Evolutionary conservation across 352 stramenopile species (phyloP).

Genomic region (Globisporangium emineosum): DNA sequence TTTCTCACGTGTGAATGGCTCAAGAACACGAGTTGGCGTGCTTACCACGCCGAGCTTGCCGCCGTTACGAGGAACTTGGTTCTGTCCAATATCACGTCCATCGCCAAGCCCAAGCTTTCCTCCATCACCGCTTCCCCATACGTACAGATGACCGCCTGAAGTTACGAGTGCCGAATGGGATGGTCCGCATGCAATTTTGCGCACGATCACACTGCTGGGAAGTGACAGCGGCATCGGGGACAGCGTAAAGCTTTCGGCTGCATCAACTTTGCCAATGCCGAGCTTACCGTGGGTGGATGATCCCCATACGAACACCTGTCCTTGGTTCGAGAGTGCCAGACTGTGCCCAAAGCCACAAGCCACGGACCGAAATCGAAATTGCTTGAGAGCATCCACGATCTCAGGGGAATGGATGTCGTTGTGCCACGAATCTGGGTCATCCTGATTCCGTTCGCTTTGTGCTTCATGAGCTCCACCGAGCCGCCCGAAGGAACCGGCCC

Average conservation of each 20-base stretch:
- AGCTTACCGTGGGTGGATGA: conserved; percentile 74
- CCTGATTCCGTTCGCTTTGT: conserved; percentile 8
- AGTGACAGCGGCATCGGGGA: conserved; percentile 36
- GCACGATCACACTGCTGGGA: conserved; percentile 28
- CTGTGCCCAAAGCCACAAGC: conserved; percentile 71
- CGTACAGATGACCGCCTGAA: conserved; percentile 49
- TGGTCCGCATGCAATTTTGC: conserved; percentile 70
- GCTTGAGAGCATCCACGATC: conserved; percentile 33
- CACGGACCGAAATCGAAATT: conserved; percentile 51
- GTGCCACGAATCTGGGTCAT: conserved; percentile 51
- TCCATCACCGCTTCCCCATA: conserved; percentile 73
- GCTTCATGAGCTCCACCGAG: conserved; percentile 36
- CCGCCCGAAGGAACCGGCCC: conserved; percentile 63
- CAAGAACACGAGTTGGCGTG: conserved; percentile 34
- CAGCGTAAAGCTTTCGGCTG: conserved; percentile 65
- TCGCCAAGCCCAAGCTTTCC: conserved; percentile 73
- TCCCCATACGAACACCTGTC: conserved; percentile 73
- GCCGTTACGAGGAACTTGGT: conserved; percentile 56
- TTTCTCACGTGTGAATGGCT: conserved; percentile 37
- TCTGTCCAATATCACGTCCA: conserved; percentile 50
- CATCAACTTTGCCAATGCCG: conserved; percentile 42
- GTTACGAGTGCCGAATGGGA: conserved; percentile 76
- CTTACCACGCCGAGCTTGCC: conserved; percentile 41
- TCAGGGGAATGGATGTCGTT: conserved; percentile 46
- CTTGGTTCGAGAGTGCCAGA: conserved; percentile 54